Base-by-base conservation (phyloP, 2,329 filamentous ascomycete genomes). In the Rhinocladiella mackenziei region DNA sequence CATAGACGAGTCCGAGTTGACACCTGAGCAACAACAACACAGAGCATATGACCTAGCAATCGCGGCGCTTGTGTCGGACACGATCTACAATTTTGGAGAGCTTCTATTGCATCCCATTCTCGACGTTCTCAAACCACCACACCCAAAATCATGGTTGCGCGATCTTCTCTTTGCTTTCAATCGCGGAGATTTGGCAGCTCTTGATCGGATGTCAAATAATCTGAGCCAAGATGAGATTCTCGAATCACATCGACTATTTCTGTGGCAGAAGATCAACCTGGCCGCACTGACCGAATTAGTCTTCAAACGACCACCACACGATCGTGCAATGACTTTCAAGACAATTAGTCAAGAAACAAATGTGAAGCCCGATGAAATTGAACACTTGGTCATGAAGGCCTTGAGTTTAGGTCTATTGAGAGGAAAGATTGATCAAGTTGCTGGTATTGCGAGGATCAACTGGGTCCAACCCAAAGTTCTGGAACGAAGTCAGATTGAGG, bases 381-480 rank as follows among this genome's bases (percentile, higher is more conserved):
- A 98, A 75, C 91, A 97, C 65, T 72, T 98, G 54, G 86, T 98
- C 60, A 98, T 98, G 92, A 97, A 96, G 75, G 92, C 92, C n/a
- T 70, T 98, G 59, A 96, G 89, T 62, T 69, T 98, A 57, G 92
- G 92, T 1, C 73, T 98, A 57, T 72, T 98, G 56, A 80, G 84
- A 56, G 92, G 92, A 33, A 92, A 86, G 44, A 97, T 98, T 59
- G 92, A 98, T 65, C 91, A 98, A 71, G 92, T 98, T 22, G 88
- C 88, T 35, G 84, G 89, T 67, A 81, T 97, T 56, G 92, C 92
- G 31, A 81, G 89, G 63, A 96, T 98, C 68, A 91, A 91, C 60
- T 98, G 92, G 92, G 92, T 98, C 47, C 92, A 98, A 72, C 92
- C 92, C 15, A 97, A 97, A 77, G 89, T 98, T 22, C 71, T 98